These are phyloP conservation scores for Gossypium herbaceum DNA, from an alignment of 345 rosid genomes.

Conservation along the genomic window DNA sequence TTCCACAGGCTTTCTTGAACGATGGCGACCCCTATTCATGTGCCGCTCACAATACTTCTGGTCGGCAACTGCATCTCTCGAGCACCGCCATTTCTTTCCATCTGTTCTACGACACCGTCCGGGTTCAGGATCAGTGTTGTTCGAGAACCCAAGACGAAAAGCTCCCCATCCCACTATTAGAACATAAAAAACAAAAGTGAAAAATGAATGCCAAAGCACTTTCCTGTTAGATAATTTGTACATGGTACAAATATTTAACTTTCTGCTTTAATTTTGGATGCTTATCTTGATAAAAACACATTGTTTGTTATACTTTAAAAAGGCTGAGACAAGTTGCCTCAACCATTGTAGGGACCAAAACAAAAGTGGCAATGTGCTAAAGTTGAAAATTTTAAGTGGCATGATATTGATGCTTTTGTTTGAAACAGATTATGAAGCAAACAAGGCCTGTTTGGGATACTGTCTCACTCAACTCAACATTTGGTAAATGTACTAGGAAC, in stretches of 20 bases:
- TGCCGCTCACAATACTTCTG: conserved; percentile 97
- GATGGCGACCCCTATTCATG: conserved; percentile 97
- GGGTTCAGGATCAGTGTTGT: conserved; percentile 83
- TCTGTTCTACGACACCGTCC: conserved; percentile 96
- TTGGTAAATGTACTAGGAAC: no score
- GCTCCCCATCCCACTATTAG: conserved; percentile 67
- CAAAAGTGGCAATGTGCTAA: background rate
- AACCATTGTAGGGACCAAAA: conserved; percentile 11
- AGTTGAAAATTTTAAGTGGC: background rate
- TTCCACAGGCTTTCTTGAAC: conserved; percentile 99
- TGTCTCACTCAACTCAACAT: background rate
- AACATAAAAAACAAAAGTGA: background rate
- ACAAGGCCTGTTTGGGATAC: background rate
- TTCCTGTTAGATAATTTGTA: background rate
- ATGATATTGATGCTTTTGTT: background rate
- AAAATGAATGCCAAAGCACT: background rate
- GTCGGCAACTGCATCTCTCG: conserved; percentile 81
- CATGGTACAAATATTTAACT: background rate
- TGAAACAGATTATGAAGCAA: background rate
- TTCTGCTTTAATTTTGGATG: background rate
- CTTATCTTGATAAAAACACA: background rate
- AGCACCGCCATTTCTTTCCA: conserved; percentile 99
- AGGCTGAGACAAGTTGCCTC: background rate
- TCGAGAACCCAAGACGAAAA: conserved; percentile 75
- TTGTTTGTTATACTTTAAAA: background rate